Evolutionary conservation across 148 eudicot species (phyloP).

Genomic region (Silene latifolia): DNA sequence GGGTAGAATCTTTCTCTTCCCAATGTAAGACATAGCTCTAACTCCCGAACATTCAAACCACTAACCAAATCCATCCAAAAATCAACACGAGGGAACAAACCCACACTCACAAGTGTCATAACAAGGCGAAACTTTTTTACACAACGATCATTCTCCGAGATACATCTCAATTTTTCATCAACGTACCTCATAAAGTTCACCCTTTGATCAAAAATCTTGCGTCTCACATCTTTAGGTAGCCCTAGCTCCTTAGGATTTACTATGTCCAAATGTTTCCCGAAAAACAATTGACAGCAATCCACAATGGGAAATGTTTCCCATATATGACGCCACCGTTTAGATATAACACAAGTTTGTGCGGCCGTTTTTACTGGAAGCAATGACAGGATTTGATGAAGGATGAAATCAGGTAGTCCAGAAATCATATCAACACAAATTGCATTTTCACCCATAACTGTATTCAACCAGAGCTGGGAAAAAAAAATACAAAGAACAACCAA

Average conservation of each 20-base stretch:
- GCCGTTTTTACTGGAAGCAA: constrained; percentile 18
- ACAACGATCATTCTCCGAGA: constrained; percentile 15
- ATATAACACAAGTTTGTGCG: constrained; percentile 11
- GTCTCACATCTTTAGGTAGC: constrained; percentile 19
- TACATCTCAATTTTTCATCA: constrained; percentile 14
- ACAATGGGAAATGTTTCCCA: constrained; percentile 25
- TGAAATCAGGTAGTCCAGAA: constrained; percentile 22
- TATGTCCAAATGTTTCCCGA: constrained; percentile 20
- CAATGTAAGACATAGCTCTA: constrained; percentile 18
- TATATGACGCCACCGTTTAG: constrained; percentile 24
- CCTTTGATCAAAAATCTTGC: constrained; percentile 18
- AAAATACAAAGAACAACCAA: background rate
- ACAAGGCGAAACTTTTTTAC: constrained; percentile 17
- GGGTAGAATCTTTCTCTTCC: constrained; percentile 18
- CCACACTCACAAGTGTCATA: constrained; percentile 23
- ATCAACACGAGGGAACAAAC: constrained; percentile 22
- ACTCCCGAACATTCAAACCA: constrained; percentile 18
- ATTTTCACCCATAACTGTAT: constrained; percentile 14
- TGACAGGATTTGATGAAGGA: constrained; percentile 26
- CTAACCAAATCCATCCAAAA: constrained; percentile 20
- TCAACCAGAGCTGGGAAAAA: background rate
- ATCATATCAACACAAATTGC: constrained; percentile 14
- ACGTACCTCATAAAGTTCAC: constrained; percentile 20
- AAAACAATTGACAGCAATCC: constrained; percentile 21
- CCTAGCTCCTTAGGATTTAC: constrained; percentile 26